Percentiles rank a stretch among this genome's conserved stretches.
These are phyloP conservation scores for Hypoxylon sp. DNA, from an alignment of 2,329 filamentous ascomycete species.

Conservation along the genomic window DNA sequence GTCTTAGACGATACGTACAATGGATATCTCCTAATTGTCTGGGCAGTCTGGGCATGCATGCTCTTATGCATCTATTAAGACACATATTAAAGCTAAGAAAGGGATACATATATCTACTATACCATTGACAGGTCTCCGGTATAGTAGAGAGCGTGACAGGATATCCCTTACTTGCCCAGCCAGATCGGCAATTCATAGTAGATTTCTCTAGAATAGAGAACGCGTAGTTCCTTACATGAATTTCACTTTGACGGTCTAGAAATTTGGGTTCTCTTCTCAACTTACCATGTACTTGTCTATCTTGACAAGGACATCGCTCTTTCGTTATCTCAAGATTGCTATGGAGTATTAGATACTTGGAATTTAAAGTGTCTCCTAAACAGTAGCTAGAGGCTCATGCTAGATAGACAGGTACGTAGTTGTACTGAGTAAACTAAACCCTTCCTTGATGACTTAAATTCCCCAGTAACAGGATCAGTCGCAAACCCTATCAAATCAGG, in stretches of 20 bases:
- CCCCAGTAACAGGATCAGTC: background rate
- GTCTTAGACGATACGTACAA: background rate
- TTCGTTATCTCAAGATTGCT: background rate
- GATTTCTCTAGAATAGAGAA: background rate
- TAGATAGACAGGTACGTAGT: background rate
- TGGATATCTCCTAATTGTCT: background rate
- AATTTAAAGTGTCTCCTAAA: background rate
- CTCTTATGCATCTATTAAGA: background rate
- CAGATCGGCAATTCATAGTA: background rate
- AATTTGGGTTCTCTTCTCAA: background rate
- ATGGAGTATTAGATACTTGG: background rate
- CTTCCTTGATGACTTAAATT: background rate
- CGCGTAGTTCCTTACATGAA: background rate
- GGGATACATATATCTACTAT: background rate
- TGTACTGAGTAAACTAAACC: background rate
- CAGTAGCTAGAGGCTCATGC: background rate
- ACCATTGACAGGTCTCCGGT: background rate
- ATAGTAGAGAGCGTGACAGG: background rate
- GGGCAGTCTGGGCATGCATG: background rate
- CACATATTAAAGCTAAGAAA: constrained; percentile 1
- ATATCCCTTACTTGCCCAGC: background rate
- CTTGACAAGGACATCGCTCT: background rate
- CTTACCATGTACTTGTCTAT: background rate
- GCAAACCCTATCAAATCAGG: background rate
- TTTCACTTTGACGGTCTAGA: background rate